These are phyloP conservation scores for Amyloporia xantha DNA, from an alignment of 768 basidiomycete species.

Conservation along the genomic window DNA sequence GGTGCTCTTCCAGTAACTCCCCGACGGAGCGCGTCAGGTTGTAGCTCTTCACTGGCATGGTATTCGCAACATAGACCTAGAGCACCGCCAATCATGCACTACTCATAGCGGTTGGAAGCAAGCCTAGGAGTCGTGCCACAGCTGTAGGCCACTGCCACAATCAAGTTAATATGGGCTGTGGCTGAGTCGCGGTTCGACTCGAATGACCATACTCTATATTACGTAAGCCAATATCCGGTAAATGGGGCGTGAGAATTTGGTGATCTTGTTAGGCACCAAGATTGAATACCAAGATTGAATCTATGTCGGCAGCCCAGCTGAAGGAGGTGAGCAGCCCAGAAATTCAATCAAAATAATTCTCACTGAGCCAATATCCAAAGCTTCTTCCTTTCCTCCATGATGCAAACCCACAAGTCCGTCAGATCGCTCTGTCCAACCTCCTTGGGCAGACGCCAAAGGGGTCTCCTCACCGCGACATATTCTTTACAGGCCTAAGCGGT, in stretches of 20 bases:
- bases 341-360: neutral
- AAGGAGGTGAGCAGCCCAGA: slow-evolving; percentile 28
- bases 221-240: slow-evolving; percentile 1
- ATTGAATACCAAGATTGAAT: neutral
- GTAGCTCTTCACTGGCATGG: slow-evolving; percentile 36
- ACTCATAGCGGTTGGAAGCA: neutral
- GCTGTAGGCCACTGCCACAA: slow-evolving; percentile 1
- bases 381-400: slow-evolving; percentile 82
- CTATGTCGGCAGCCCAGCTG: slow-evolving; percentile 28
- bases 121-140: neutral
- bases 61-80: neutral
- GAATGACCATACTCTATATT: neutral
- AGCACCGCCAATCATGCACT: neutral
- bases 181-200: neutral
- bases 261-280: neutral
- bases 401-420: slow-evolving; percentile 80
- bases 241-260: slow-evolving; percentile 2
- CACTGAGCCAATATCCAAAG: slow-evolving; percentile 29
- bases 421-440: slow-evolving; percentile 80
- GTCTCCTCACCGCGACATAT: slow-evolving; percentile 66
- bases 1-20: slow-evolving; percentile 53
- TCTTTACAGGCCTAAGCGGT: slow-evolving; percentile 54
- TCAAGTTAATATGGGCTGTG: neutral
- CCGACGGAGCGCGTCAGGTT: slow-evolving; percentile 63
- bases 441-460: slow-evolving; percentile 71